Evolutionary conservation across 345 rosid species (phyloP), one percentile per base, ranked within the genome.

Genomic region (Eucalyptus cloeziana): DNA sequence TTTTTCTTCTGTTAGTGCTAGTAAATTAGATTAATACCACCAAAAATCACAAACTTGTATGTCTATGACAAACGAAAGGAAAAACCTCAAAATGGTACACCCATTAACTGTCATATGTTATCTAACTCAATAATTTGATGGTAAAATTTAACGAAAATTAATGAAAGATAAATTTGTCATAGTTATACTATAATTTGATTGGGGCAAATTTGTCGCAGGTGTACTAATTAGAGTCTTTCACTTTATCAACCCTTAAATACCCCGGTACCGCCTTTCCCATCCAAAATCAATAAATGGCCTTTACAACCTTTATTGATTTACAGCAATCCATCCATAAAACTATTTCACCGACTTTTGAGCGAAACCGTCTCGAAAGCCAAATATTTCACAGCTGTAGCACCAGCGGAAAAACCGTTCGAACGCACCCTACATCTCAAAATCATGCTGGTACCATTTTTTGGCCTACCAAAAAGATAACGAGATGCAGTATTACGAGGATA

Each of bases 41-140:
- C 5, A 21, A 52, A 52, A 52, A 52, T 52, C 10, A 21, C 58
- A 52, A 52, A 21, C 58, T 21, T 52, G 58, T 52, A 1, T 1
- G 4, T 21, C 24, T 52, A 52, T 52, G 58, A 52, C 58, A 52
- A 52, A 52, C 1, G 10, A 52, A 21, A 19, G 10, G 25, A 2
- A 52, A 52, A 8, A 52, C 25, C 10, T 52, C 10, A 52, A 52
- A 52, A 52, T 52, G 58, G 25, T 3, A 52, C 0, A 52, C 10
- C 0, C 10, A 21, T 52, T 52, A 1, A 8, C 25, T 19, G 10
- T 52, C 10, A 52, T 0, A 1, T 8, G 25, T 52, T 52, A 8
- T 21, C 1, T 21, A 52, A 52, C 0, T 52, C 2, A 52, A 21
- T 52, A 52, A 52, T 52, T 52, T 52, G 25, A 52, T 2, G 5